Evolutionary conservation across 768 basidiomycete species (phyloP).

Genomic region (Gautieria morchelliformis): DNA sequence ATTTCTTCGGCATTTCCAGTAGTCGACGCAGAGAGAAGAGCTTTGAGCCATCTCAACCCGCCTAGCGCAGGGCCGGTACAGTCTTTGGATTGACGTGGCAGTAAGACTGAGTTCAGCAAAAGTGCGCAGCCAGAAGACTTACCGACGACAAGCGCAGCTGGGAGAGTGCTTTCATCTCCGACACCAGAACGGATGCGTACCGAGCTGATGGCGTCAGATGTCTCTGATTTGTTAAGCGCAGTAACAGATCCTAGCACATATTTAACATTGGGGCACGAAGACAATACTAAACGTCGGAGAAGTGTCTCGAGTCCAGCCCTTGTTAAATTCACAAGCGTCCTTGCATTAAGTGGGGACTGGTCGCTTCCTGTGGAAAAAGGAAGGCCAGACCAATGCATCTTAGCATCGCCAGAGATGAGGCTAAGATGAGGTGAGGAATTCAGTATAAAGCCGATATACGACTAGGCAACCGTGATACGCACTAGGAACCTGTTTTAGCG

Average conservation of each 20-base stretch:
- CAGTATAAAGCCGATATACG: neutral
- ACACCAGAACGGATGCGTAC: conserved; percentile 12
- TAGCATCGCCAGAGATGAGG: neutral
- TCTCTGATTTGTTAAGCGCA: neutral
- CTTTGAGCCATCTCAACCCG: conserved; percentile 13
- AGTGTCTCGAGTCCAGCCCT: conserved; percentile 14
- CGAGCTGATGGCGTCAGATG: neutral
- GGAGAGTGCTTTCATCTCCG: neutral
- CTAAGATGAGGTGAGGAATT: neutral
- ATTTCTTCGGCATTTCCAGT: neutral
- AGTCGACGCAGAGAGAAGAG: neutral
- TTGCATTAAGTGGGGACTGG: too few species aligned
- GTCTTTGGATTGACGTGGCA: conserved; percentile 13
- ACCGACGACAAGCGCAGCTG: conserved; percentile 15
- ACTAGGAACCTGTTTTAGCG: conserved; percentile 11
- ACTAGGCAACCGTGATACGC: neutral
- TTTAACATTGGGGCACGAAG: conserved; percentile 12
- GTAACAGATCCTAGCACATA: conserved; percentile 16
- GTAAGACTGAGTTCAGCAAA: neutral
- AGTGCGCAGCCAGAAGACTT: neutral
- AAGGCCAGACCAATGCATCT: neutral
- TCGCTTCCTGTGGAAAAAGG: too few species aligned
- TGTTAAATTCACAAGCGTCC: too few species aligned
- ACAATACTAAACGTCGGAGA: conserved; percentile 13
- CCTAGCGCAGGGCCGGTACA: conserved; percentile 17